Percentiles rank a stretch among this genome's conserved stretches.
Conservation (phyloP, 768 basidiomycete species). For the Naganishia kalamii region DNA sequence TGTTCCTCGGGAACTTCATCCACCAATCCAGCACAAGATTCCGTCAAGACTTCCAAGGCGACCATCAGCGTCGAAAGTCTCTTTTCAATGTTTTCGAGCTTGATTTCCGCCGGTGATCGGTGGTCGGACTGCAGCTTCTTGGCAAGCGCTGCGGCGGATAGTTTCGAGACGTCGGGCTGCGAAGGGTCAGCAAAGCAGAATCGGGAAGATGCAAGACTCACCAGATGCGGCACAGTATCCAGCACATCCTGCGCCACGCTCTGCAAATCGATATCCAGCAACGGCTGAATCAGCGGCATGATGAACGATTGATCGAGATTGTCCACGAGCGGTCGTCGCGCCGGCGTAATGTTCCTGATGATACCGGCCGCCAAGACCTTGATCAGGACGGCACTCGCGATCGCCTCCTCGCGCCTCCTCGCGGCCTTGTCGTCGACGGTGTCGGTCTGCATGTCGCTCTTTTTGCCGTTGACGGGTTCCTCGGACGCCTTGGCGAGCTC, state of each 20-base stretch:
- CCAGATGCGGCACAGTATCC: slow-evolving; percentile 26
- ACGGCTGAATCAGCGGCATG: slow-evolving; percentile 35
- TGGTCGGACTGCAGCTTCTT: slow-evolving; percentile 70
- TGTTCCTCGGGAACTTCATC: slow-evolving; percentile 37
- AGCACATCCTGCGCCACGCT: slow-evolving; percentile 29
- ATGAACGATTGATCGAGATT: slow-evolving; percentile 30
- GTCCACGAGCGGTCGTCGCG: neutral
- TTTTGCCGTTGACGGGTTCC: neutral
- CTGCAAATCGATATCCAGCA: slow-evolving; percentile 38
- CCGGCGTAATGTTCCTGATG: slow-evolving; percentile 54
- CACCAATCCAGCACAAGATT: slow-evolving; percentile 76
- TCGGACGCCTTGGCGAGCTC: neutral
- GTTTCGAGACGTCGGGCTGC: slow-evolving; percentile 26
- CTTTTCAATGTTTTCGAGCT: slow-evolving; percentile 67
- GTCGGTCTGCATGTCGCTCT: slow-evolving; percentile 24
- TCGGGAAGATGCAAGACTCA: neutral
- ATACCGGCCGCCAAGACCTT: slow-evolving; percentile 46
- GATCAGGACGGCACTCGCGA: neutral
- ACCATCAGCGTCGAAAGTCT: slow-evolving; percentile 68
- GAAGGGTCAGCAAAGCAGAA: neutral
- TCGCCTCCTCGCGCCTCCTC: neutral
- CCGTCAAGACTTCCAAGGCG: slow-evolving; percentile 80
- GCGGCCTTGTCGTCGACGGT: slow-evolving; percentile 40
- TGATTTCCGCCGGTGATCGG: slow-evolving; percentile 60
- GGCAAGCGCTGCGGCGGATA: slow-evolving; percentile 26